Conservation (phyloP, 177 flowering plant genomes). For the Vitis hybrid region DNA sequence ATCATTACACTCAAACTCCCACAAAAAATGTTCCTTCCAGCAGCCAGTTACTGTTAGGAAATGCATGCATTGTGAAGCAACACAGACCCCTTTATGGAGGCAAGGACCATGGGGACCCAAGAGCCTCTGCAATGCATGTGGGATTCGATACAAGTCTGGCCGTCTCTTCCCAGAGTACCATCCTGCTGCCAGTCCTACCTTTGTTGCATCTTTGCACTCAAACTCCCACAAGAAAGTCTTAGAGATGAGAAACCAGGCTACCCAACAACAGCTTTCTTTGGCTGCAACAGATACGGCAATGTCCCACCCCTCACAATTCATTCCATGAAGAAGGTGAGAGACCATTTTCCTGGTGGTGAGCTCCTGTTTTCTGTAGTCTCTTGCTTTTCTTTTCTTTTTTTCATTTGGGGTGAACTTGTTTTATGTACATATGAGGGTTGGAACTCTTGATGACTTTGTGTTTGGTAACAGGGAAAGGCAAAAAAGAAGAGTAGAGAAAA, state of each 20-base stretch:
- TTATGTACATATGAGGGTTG: too few relatives aligned
- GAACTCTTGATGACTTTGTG: too few relatives aligned
- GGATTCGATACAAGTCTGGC: conserved; percentile 33
- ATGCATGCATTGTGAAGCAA: conserved; percentile 30
- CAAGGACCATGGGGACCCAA: conserved; percentile 37
- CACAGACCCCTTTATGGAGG: conserved; percentile 36
- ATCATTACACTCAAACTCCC: too few relatives aligned
- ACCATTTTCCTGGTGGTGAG: too few relatives aligned
- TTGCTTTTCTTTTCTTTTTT: too few relatives aligned
- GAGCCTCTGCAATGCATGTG: conserved; percentile 40
- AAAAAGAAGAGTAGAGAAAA: too few relatives aligned
- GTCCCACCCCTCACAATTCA: too few relatives aligned
- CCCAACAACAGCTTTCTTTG: too few relatives aligned
- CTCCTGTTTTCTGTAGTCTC: too few relatives aligned
- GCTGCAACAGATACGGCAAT: background rate
- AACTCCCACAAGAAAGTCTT: conserved; percentile 32
- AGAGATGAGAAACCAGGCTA: conserved; percentile 23
- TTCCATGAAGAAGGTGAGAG: too few relatives aligned
- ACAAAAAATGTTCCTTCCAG: background rate
- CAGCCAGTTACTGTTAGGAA: conserved; percentile 12
- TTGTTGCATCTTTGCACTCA: conserved; percentile 31
- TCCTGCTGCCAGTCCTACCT: conserved; percentile 38
- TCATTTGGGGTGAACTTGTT: too few relatives aligned
- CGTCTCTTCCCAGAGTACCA: conserved; percentile 38
- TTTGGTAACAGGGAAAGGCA: too few relatives aligned